Base-by-base conservation (phyloP, 352 stramenopile species). In the Phytopythium helicoides region DNA sequence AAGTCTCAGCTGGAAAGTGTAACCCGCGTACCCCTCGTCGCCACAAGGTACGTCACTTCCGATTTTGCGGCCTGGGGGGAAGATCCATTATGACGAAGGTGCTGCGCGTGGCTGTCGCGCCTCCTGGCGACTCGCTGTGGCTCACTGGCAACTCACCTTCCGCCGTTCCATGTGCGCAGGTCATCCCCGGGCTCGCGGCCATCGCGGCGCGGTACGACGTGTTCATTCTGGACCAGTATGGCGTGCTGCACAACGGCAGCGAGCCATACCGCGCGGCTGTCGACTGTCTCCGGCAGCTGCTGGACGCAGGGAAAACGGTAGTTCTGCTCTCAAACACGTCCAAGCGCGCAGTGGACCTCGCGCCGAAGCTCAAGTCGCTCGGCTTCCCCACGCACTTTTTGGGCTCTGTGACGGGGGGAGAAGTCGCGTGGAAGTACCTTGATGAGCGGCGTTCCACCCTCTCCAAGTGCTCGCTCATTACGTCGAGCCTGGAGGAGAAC, bases 201-300 rank as follows among this genome's bases (percentile, higher is more conserved):
- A 44, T 94, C 22, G 49, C 75, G 6, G 64, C 81, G 37, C 52
- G 55, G 14, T 97, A 96, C 62, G 86, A 97, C 63, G 75, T 85
- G 11, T 96, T 97, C 60, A 77, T 97, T 49, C 68, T 97, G 18
- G 90, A 97, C 71, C 90, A 97, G 70, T 97, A 87, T 52, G 90
- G 90, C 38, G 90, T 97, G 19, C 65, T 97, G 54, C 90, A 97
- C 70, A 95, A 97, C 75, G 90, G 90, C 51, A 76, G 69, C 5
- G 33, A 71, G 22, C 64, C 71, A 18, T 82, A 96, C 50, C 58
- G 72, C 14, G 81, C 79, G 31, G 81, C 86, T 10, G 64, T 81
- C 12, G 70, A 83, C 26, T 86, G 68, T 31, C 86, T 97, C 34
- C 61, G 79, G 28, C 33, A 53, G 10, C 70, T 97, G 44, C 25